These are phyloP conservation scores for Aspergillus sp. DNA, from an alignment of 2,329 filamentous ascomycete genomes.

Conservation along the genomic window DNA sequence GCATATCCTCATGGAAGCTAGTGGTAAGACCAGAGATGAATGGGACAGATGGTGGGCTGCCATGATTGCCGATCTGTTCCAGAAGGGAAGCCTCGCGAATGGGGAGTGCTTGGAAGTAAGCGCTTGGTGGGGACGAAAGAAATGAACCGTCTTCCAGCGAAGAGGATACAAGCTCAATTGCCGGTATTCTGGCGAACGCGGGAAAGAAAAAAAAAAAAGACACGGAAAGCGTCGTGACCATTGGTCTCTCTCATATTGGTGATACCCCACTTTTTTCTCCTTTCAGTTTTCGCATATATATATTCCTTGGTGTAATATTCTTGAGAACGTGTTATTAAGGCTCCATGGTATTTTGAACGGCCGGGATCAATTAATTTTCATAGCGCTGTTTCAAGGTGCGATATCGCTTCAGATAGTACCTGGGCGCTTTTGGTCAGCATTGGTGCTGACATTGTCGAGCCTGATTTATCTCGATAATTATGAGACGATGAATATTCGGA, in stretches of 20 bases:
- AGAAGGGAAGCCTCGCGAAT: conserved; percentile 74
- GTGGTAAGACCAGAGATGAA: conserved; percentile 84
- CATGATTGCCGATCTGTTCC: conserved; percentile 82
- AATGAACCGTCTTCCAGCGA: conserved; percentile 31
- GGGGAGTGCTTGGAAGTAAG: conserved; percentile 79
- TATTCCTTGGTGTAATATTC: conserved; percentile 13
- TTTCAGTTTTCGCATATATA: conserved; percentile 25
- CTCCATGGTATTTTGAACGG: conserved; percentile 11
- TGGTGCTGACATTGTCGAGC: conserved; percentile 2
- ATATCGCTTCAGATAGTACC: conserved; percentile 91
- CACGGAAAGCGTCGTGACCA: conserved; percentile 29
- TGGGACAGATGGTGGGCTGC: conserved; percentile 88
- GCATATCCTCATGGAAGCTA: conserved; percentile 76
- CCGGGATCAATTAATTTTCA: conserved; percentile 45
- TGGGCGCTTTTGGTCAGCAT: conserved; percentile 45
- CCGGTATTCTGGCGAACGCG: conserved; percentile 34
- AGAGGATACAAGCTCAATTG: conserved; percentile 21
- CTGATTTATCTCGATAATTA: conserved; percentile 2
- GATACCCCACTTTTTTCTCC: conserved; percentile 36
- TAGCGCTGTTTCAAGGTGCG: conserved; percentile 82
- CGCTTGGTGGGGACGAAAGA: conserved; percentile 65
- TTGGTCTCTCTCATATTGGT: conserved; percentile 40
- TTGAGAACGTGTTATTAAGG: conserved; percentile 7
- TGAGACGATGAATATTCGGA: conserved; percentile 8
- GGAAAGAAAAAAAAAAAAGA: conserved; percentile 20